Percentiles rank a stretch among this genome's conserved stretches.
Evolutionary conservation across 192 early-diverging fungal species (phyloP).

Genomic region (Backusella sp.): DNA sequence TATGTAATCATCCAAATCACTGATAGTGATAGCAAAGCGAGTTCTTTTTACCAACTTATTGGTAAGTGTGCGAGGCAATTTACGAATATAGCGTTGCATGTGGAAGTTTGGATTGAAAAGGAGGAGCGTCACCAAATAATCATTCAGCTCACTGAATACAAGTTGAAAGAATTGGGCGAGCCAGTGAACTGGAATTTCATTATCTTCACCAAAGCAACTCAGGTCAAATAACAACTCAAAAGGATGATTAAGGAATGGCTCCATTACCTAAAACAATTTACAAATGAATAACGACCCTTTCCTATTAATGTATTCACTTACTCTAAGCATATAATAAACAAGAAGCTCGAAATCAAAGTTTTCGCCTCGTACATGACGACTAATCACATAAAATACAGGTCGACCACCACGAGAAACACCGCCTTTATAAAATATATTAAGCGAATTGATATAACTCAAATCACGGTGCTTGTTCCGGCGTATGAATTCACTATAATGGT

Average conservation of each 20-base stretch:
- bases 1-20: slow-evolving; percentile 70
- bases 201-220: slow-evolving; percentile 70
- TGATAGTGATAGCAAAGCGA: slow-evolving; percentile 59
- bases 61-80: slow-evolving; percentile 40
- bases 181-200: slow-evolving; percentile 78
- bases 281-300: slow-evolving; percentile 5
- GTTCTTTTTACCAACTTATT: slow-evolving; percentile 56
- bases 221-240: slow-evolving; percentile 83
- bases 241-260: slow-evolving; percentile 62
- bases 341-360: slow-evolving; percentile 81
- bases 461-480: slow-evolving; percentile 59
- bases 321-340: slow-evolving; percentile 68
- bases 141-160: slow-evolving; percentile 56
- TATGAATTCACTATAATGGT: slow-evolving; percentile 63
- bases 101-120: slow-evolving; percentile 79
- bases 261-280: slow-evolving; percentile 44
- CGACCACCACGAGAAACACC: slow-evolving; percentile 63
- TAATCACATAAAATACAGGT: slow-evolving; percentile 85
- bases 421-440: slow-evolving; percentile 76
- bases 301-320: slow-evolving; percentile 22
- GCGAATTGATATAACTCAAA: slow-evolving; percentile 57
- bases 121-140: slow-evolving; percentile 65
- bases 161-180: slow-evolving; percentile 65
- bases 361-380: slow-evolving; percentile 64
- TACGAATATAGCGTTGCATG: slow-evolving; percentile 64